A percentile compares a stretch with the other conserved stretches of the same genome.
Evolutionary conservation across 2,329 filamentous ascomycete species (phyloP).

Genomic region (Penicillium sp.): DNA sequence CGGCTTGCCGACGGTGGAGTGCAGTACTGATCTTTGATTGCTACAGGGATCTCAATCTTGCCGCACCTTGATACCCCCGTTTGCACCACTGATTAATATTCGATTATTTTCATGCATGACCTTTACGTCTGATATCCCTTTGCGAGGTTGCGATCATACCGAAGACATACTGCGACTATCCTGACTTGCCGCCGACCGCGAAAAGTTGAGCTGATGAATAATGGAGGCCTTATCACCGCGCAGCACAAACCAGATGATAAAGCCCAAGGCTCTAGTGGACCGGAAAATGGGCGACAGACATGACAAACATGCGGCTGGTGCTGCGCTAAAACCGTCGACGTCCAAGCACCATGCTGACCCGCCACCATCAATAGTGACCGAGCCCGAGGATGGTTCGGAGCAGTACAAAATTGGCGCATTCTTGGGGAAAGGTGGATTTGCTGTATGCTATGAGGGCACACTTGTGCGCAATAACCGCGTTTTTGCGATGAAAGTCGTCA

Average conservation of each 20-base stretch:
- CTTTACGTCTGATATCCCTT: constrained; percentile 10
- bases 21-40: constrained; percentile 16
- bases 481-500: constrained; percentile 50
- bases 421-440: constrained; percentile 49
- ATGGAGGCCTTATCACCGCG: constrained; percentile 49
- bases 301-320: constrained; percentile 17
- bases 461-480: constrained; percentile 41
- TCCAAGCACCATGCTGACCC: constrained; percentile 44
- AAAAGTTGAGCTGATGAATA: constrained; percentile 13
- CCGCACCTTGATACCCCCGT: constrained; percentile 24
- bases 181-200: background rate
- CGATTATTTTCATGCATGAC: constrained; percentile 16
- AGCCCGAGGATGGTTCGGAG: constrained; percentile 44
- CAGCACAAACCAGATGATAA: constrained; percentile 45
- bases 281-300: constrained; percentile 38
- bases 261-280: constrained; percentile 39
- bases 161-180: constrained; percentile 3
- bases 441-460: constrained; percentile 48
- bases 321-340: constrained; percentile 31
- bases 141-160: background rate
- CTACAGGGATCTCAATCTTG: constrained; percentile 27
- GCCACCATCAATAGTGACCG: constrained; percentile 42
- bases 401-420: constrained; percentile 44
- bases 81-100: constrained; percentile 11
- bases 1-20: constrained; percentile 1